Evolutionary conservation across 2,329 filamentous ascomycete species (phyloP).

Genomic region (Nemania bipapillata): DNA sequence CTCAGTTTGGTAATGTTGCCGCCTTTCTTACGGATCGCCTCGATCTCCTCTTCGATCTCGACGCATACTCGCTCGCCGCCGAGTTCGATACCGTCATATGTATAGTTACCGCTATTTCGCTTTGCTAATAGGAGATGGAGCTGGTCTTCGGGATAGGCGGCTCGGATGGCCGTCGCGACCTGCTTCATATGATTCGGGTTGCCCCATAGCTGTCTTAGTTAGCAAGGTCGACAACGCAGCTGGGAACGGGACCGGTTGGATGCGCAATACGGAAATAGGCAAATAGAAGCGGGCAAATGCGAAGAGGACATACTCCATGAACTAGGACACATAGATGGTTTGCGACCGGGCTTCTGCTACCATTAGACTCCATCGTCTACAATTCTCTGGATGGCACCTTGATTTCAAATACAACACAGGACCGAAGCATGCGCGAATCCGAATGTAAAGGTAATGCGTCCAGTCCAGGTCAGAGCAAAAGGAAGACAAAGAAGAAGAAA

Average conservation of each 20-base stretch:
- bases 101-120: conserved; percentile 77
- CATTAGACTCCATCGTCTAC: conserved; percentile 60
- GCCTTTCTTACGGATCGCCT: conserved; percentile 67
- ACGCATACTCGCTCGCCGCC: conserved; percentile 74
- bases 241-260: background rate
- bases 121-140: conserved; percentile 77
- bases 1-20: conserved; percentile 83
- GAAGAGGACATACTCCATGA: conserved; percentile 70
- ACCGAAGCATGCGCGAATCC: too few relatives aligned
- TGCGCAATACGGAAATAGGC: background rate
- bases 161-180: conserved; percentile 72
- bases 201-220: conserved; percentile 73
- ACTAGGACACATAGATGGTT: conserved; percentile 81
- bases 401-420: background rate
- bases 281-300: background rate
- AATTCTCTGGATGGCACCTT: background rate
- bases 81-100: conserved; percentile 75
- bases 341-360: conserved; percentile 65
- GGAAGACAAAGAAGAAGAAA: background rate
- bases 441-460: too few relatives aligned
- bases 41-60: conserved; percentile 73
- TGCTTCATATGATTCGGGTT: conserved; percentile 78
- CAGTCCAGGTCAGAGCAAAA: too few relatives aligned
- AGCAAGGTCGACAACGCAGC: conserved; percentile 37
- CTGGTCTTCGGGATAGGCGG: conserved; percentile 68